phyloP scores from a whole-genome alignment of 768 basidiomycete species.

The Rubroboletus pulcherrimus region DNA sequence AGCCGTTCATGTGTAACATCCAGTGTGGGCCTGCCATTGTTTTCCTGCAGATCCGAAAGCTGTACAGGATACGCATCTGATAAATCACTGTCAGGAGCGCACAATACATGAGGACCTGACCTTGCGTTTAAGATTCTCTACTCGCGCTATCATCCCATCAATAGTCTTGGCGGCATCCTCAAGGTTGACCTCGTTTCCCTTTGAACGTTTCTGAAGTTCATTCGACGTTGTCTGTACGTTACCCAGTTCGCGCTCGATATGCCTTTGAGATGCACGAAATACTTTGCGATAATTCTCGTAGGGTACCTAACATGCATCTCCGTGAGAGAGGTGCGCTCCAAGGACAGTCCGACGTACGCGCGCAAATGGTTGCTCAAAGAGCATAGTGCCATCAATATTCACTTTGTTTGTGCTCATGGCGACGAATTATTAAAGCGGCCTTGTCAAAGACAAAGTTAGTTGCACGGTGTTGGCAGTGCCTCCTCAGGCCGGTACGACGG shows the following conservation, averaged over 20 bases:
- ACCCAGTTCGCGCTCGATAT: slow-evolving; percentile 75
- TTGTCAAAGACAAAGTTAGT: slow-evolving; percentile 4
- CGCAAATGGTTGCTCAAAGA: slow-evolving; percentile 83
- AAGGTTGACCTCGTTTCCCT: slow-evolving; percentile 35
- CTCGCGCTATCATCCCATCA: slow-evolving; percentile 71
- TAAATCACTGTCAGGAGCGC: slow-evolving; percentile 7
- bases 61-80: slow-evolving; percentile 25
- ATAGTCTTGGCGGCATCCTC: slow-evolving; percentile 59
- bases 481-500: no score
- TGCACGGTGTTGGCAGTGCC: background rate
- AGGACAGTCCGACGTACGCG: slow-evolving; percentile 43
- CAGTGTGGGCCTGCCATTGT: slow-evolving; percentile 52
- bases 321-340: slow-evolving; percentile 8
- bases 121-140: slow-evolving; percentile 85
- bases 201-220: slow-evolving; percentile 54
- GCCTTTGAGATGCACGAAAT: slow-evolving; percentile 79
- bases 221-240: slow-evolving; percentile 52
- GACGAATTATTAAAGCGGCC: slow-evolving; percentile 1
- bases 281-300: slow-evolving; percentile 86
- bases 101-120: slow-evolving; percentile 39
- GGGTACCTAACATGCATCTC: slow-evolving; percentile 58
- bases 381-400: slow-evolving; percentile 67
- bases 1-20: slow-evolving; percentile 73
- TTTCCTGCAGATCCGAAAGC: slow-evolving; percentile 49
- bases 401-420: slow-evolving; percentile 44